Evolutionary conservation across 441 rosid species (phyloP).

Genomic region (Viola pubescens): DNA sequence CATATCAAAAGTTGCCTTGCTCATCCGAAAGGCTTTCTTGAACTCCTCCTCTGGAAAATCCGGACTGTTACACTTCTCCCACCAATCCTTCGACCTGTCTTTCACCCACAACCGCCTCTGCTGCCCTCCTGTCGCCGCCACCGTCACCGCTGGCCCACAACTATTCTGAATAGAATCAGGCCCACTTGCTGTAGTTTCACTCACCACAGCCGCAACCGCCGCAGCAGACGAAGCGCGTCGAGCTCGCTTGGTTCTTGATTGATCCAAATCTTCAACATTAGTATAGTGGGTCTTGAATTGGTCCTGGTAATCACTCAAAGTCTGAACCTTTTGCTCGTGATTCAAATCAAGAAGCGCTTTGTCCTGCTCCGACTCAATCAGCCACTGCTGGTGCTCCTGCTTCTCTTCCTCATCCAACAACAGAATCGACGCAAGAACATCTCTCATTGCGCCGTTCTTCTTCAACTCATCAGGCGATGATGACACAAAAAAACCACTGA

Average conservation of each 20-base stretch:
- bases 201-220: constrained; percentile 21
- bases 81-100: constrained; percentile 79
- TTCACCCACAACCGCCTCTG: constrained; percentile 80
- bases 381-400: constrained; percentile 33
- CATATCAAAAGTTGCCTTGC: constrained; percentile 57
- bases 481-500: constrained; percentile 4
- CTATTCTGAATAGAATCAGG: constrained; percentile 10
- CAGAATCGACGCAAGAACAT: constrained; percentile 47
- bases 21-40: constrained; percentile 65
- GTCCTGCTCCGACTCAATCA: constrained; percentile 30
- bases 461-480: constrained; percentile 8
- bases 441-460: constrained; percentile 29
- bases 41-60: constrained; percentile 69
- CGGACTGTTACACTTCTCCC: constrained; percentile 56
- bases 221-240: constrained; percentile 29
- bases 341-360: constrained; percentile 38
- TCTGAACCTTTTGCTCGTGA: constrained; percentile 24
- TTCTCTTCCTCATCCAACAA: constrained; percentile 56
- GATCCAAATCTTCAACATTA: constrained; percentile 28
- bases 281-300: constrained; percentile 34
- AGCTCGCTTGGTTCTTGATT: constrained; percentile 33
- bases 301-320: constrained; percentile 33
- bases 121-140: constrained; percentile 11
- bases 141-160: background rate
- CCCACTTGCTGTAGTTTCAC: constrained; percentile 15